Evolutionary conservation across 768 basidiomycete species (phyloP).

Genomic region (Royoungia palumana): DNA sequence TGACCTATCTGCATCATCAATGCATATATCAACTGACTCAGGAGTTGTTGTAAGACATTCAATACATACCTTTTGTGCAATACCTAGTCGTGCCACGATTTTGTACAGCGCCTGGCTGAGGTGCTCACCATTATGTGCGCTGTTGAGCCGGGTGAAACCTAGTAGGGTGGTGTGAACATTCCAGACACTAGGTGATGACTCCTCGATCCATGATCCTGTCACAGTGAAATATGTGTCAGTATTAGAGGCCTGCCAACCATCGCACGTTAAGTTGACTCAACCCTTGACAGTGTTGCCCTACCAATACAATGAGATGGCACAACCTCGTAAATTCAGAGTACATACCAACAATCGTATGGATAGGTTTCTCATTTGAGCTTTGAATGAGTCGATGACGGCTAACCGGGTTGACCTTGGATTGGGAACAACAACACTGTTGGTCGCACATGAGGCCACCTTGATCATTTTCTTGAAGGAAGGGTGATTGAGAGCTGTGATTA

Average conservation of each 20-base stretch:
- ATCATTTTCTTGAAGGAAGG: no score
- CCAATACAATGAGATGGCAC: no score
- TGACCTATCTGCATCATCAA: slow-evolving; percentile 17
- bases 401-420: no score
- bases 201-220: not conserved
- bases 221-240: not conserved
- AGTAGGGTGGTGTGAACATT: slow-evolving; percentile 21
- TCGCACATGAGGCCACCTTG: no score
- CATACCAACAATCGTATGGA: no score
- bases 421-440: no score
- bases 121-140: slow-evolving; percentile 34
- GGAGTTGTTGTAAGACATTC: not conserved
- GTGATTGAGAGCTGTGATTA: no score
- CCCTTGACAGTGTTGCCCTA: not conserved
- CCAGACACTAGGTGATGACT: not conserved
- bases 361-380: no score
- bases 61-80: slow-evolving; percentile 26
- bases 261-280: not conserved
- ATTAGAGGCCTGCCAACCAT: no score
- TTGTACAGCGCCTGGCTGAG: slow-evolving; percentile 35
- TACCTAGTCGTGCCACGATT: slow-evolving; percentile 25
- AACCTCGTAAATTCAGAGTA: not conserved
- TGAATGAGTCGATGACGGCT: no score
- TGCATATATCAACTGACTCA: no score
- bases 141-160: slow-evolving; percentile 39